These are phyloP conservation scores for Endothia cerciana DNA, from an alignment of 2,329 filamentous ascomycete genomes.

Conservation along the genomic window DNA sequence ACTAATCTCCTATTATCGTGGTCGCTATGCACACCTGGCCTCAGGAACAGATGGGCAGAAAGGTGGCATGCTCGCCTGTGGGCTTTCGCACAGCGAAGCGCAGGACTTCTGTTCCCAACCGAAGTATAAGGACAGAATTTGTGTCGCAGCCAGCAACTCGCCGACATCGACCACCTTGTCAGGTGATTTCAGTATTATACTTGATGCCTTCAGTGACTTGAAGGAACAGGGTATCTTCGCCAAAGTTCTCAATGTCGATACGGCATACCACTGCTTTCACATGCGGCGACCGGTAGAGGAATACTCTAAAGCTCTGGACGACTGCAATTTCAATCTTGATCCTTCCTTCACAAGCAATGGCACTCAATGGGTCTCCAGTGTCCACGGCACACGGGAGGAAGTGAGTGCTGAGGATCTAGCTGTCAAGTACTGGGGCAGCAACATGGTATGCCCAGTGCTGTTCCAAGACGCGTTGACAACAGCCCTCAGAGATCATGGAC, in stretches of 20 bases:
- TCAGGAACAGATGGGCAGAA: slow-evolving; percentile 28
- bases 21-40: slow-evolving; percentile 38
- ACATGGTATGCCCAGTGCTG: slow-evolving; percentile 48
- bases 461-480: slow-evolving; percentile 46
- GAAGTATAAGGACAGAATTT: slow-evolving; percentile 35
- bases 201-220: slow-evolving; percentile 33
- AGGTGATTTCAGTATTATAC: slow-evolving; percentile 39
- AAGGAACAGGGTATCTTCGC: slow-evolving; percentile 37
- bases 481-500: slow-evolving; percentile 32
- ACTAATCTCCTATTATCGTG: slow-evolving; percentile 46
- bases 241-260: slow-evolving; percentile 45
- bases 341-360: slow-evolving; percentile 33
- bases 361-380: slow-evolving; percentile 46
- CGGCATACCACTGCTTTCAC: slow-evolving; percentile 54
- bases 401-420: slow-evolving; percentile 29
- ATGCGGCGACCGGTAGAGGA: slow-evolving; percentile 43
- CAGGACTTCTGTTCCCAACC: slow-evolving; percentile 32
- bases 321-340: slow-evolving; percentile 34
- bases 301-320: slow-evolving; percentile 40
- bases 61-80: slow-evolving; percentile 43
- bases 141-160: slow-evolving; percentile 40
- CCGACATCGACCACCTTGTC: slow-evolving; percentile 42
- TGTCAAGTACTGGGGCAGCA: slow-evolving; percentile 48
- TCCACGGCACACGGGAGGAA: slow-evolving; percentile 35
- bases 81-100: slow-evolving; percentile 36